A percentile compares a stretch with the other conserved stretches of the same genome.
phyloP scores from a whole-genome alignment of 352 stramenopile species.

The Thalassiosira hispida region DNA sequence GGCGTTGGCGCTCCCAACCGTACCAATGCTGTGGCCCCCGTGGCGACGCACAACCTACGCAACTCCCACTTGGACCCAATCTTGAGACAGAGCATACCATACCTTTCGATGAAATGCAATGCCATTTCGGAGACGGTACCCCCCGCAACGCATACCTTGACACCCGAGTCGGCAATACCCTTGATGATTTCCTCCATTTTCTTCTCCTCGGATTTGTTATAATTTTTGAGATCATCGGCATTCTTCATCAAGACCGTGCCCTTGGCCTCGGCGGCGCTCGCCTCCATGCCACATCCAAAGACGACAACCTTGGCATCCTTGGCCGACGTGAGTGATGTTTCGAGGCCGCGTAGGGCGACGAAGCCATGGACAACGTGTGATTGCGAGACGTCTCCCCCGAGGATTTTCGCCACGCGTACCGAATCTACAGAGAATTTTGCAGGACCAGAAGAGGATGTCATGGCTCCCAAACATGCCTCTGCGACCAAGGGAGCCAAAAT shows the following conservation, averaged over 20 bases:
- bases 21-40: slow-evolving; percentile 96
- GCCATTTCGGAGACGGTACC: slow-evolving; percentile 98
- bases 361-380: slow-evolving; percentile 97
- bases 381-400: slow-evolving; percentile 94
- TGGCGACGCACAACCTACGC: slow-evolving; percentile 94
- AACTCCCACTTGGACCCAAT: slow-evolving; percentile 99
- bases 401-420: slow-evolving; percentile 97
- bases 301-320: slow-evolving; percentile 95
- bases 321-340: slow-evolving; percentile 92
- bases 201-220: slow-evolving; percentile 99
- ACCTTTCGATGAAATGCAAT: slow-evolving; percentile 98
- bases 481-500: slow-evolving; percentile 93
- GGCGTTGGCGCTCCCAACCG: slow-evolving; percentile 95
- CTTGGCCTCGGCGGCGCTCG: slow-evolving; percentile 96
- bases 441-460: slow-evolving; percentile 75
- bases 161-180: slow-evolving; percentile 94
- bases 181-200: slow-evolving; percentile 98
- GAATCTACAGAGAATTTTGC: slow-evolving; percentile 96
- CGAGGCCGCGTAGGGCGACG: slow-evolving; percentile 93
- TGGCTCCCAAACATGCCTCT: slow-evolving; percentile 93
- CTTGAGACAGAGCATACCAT: slow-evolving; percentile 96
- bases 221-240: slow-evolving; percentile 99
- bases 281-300: slow-evolving; percentile 97
- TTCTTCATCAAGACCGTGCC: slow-evolving; percentile 99
- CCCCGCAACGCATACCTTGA: slow-evolving; percentile 95